Evolutionary conservation across 176 grass and related monocot species (phyloP), one percentile per base, ranked within the genome.

Genomic region (Raddia guianensis): DNA sequence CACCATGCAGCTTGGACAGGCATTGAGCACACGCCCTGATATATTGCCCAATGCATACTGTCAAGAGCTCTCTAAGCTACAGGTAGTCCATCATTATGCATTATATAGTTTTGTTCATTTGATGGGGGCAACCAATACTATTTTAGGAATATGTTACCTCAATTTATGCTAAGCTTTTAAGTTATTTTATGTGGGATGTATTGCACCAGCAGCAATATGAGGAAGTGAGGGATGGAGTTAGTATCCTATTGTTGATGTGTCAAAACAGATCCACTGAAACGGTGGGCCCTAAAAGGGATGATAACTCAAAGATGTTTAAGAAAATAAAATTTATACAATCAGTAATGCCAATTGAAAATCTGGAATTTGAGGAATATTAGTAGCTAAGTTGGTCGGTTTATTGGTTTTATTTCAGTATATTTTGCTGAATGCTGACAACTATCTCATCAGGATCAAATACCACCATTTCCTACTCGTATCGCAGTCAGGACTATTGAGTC

Each of bases 381-480:
- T 35, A 62, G 63, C 40, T 84, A 73, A 6, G 9, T 80, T 58
- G 3, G 9, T 80, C 47, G 3, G 12, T 61, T 42, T 64, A 13
- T 67, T 49, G 4, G 19, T 77, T 84, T 27, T 12, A 75, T 84
- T 70, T 42, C 13, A 60, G 7, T 75, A 3, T 78, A 48, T 68
- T 88, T 20, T 40, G 27, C 37, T 40, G 37, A 40, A 40, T 40
- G 2, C 35, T 89, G 78, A 74, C 56, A 21, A 70, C 7, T 75
- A 56, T 84, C 37, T 88, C 54, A 42, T 91, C 75, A 98, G 95
- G 95, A 94, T 86, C 95, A 94, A 89, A 98, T 98, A 93, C 95
- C 95, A n/a, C 95, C 95, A 9, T 98, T 94, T 85, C 89, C 95
- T 77, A 94, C 92, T 71, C 83, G 51, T 77, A 80, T 82, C 5